Conservation (phyloP, 805 yeast genomes). For the Candida manassasensis region DNA sequence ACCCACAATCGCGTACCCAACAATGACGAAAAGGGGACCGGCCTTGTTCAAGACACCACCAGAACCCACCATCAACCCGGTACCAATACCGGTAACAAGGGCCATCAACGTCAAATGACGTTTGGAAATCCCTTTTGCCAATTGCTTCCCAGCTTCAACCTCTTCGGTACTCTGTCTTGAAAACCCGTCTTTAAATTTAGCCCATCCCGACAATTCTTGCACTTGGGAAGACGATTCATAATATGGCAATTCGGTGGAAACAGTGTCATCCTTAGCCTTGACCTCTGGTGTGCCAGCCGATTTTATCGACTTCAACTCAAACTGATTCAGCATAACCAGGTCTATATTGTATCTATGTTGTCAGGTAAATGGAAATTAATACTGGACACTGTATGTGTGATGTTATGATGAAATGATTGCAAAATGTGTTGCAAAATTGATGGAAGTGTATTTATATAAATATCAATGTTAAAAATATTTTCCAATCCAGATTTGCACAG, state of each 20-base stretch:
- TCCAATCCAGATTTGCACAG: neutral
- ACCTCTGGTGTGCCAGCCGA: constrained; percentile 8
- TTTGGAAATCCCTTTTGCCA: constrained; percentile 30
- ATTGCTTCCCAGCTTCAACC: constrained; percentile 19
- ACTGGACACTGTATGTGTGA: too few relatives aligned
- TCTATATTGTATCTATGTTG: neutral
- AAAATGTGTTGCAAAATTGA: neutral
- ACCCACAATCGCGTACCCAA: constrained; percentile 33
- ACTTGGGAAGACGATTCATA: constrained; percentile 11
- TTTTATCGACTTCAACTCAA: constrained; percentile 14
- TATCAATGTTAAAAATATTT: neutral
- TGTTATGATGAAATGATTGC: too few relatives aligned
- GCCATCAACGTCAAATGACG: constrained; percentile 37
- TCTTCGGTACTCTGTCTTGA: constrained; percentile 13
- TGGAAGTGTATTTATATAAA: constrained; percentile 1
- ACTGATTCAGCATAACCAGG: constrained; percentile 8
- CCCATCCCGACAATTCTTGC: constrained; percentile 16
- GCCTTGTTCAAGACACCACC: constrained; percentile 33
- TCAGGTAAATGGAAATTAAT: neutral
- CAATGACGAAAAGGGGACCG: constrained; percentile 31
- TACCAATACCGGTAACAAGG: constrained; percentile 37
- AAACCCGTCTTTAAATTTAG: constrained; percentile 26
- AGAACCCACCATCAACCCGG: constrained; percentile 40
- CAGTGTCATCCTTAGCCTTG: neutral
- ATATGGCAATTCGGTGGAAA: constrained; percentile 3